These are phyloP conservation scores for Ogataea nonfermentans DNA, from an alignment of 805 yeast species.

Conservation along the genomic window DNA sequence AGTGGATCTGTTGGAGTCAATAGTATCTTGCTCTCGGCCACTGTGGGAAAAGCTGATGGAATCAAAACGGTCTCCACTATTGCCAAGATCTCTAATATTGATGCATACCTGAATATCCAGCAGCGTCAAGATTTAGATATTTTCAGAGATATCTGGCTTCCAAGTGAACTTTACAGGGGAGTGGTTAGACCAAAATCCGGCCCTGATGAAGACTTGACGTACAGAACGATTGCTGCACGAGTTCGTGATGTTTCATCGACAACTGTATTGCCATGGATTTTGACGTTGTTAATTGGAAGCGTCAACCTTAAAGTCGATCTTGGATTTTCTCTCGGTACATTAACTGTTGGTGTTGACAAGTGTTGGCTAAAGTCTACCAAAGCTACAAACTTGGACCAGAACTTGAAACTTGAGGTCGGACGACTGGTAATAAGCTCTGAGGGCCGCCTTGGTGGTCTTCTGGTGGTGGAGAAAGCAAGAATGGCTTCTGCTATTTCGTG, in stretches of 20 bases:
- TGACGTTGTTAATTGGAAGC: conserved; percentile 54
- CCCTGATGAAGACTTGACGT: conserved; percentile 1
- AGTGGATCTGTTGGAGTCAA: conserved; percentile 66
- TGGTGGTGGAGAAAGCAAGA: conserved; percentile 49
- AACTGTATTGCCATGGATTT: conserved; percentile 70
- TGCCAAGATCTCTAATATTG: conserved; percentile 48
- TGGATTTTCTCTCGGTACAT: conserved; percentile 78
- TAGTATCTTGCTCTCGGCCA: conserved; percentile 46
- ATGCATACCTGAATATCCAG: conserved; percentile 68
- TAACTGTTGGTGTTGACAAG: conserved; percentile 52
- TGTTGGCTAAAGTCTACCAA: conserved; percentile 72
- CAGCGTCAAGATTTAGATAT: conserved; percentile 85
- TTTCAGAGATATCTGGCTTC: conserved; percentile 81
- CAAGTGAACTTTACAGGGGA: conserved; percentile 38
- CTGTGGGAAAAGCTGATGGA: conserved; percentile 40
- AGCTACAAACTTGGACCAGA: conserved; percentile 67
- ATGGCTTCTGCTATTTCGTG: conserved; percentile 70
- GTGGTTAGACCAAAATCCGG: conserved; percentile 16
- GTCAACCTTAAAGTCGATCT: conserved; percentile 62
- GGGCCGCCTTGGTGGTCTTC: conserved; percentile 78
- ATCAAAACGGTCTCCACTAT: conserved; percentile 49
- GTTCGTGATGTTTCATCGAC: conserved; percentile 60
- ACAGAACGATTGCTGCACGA: conserved; percentile 41
- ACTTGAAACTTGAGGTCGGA: conserved; percentile 59
- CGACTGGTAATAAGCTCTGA: conserved; percentile 49